Percentiles rank a stretch among this genome's conserved stretches.
Evolutionary conservation across 1,139 yeast genomes (phyloP).

Genomic region (Pichia sorboxylosa): DNA sequence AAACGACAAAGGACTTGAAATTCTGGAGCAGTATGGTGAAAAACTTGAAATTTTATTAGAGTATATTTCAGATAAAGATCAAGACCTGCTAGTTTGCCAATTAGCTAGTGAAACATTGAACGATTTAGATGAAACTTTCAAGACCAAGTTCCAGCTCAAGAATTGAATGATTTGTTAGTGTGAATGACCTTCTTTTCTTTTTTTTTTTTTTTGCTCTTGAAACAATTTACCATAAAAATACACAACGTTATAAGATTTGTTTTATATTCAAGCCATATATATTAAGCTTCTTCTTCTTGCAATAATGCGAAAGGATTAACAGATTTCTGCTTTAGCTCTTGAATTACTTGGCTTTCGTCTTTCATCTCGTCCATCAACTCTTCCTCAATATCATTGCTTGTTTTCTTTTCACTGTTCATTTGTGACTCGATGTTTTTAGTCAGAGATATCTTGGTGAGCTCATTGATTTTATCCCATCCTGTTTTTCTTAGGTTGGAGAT

Average conservation of each 20-base stretch:
- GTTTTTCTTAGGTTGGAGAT: slow-evolving; percentile 54
- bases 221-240: too few relatives aligned
- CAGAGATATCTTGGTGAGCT: slow-evolving; percentile 15
- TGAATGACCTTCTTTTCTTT: too few relatives aligned
- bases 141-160: slow-evolving; percentile 12
- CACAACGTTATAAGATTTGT: too few relatives aligned
- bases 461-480: slow-evolving; percentile 63
- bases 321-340: slow-evolving; percentile 9
- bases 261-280: too few relatives aligned
- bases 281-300: slow-evolving; percentile 42
- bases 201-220: too few relatives aligned
- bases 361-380: slow-evolving; percentile 20
- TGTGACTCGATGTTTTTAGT: slow-evolving; percentile 7
- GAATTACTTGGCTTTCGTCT: slow-evolving; percentile 16
- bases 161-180: too few relatives aligned
- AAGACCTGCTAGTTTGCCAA: slow-evolving; percentile 47
- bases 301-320: slow-evolving; percentile 36
- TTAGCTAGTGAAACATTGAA: slow-evolving; percentile 32
- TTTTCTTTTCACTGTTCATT: slow-evolving; percentile 25
- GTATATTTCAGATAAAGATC: slow-evolving; percentile 37
- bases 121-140: slow-evolving; percentile 32
- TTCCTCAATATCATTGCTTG: slow-evolving; percentile 16
- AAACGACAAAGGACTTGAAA: slow-evolving; percentile 28
- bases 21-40: slow-evolving; percentile 37
- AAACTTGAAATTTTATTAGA: slow-evolving; percentile 32